Evolutionary conservation across 768 basidiomycete species (phyloP), one percentile per base, ranked within the genome.

Genomic region (Agaricus blazei): DNA sequence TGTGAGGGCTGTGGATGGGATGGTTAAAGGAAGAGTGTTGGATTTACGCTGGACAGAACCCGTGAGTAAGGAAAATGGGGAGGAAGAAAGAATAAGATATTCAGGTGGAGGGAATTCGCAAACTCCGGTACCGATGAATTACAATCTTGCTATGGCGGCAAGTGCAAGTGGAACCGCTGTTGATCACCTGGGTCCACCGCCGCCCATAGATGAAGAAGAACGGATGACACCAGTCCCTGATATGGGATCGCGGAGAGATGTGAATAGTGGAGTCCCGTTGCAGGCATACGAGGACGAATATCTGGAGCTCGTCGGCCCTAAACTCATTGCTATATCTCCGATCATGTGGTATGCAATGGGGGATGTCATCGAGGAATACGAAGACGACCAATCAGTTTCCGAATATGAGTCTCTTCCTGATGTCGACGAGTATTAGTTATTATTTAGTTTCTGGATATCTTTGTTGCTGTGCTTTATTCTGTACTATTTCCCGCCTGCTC

Each of bases 271-370:
- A 73, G 68, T 76, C 59, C 72, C 79, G 65, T 65, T 75, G 46
- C 65, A 64, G 31, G 68, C 69, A 24, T 70, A 67, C 31, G 77
- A 80, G 51, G 80, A 81, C 54, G 77, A 77, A 14, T 71, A 78
- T 27, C 71, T 74, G 54, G 80, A 84, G 58, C 77, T 86, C 27
- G 75, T 90, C 34, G 88, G 88, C 9, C 90, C 90, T 11, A 87
- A 87, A 67, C 65, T 93, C 54, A 76, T 90, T 31, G 85, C 91
- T 8, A 79, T 81, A 15, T 87, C 89, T 2, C 88, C 90, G 2
- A 88, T 93, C 57, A 88, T 92, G 83, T 75, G 85, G 28, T 90
- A 74, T 66, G 91, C 91, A 46, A 93, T 93, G 89, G 74, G 82
- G 49, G 85, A 89, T 64, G 90, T 93, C 8, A 81, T 93, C 15